Evolutionary conservation across 2,329 filamentous ascomycete species (phyloP), one percentile per base, ranked within the genome.

Genomic region (Cytospora chrysosperma): DNA sequence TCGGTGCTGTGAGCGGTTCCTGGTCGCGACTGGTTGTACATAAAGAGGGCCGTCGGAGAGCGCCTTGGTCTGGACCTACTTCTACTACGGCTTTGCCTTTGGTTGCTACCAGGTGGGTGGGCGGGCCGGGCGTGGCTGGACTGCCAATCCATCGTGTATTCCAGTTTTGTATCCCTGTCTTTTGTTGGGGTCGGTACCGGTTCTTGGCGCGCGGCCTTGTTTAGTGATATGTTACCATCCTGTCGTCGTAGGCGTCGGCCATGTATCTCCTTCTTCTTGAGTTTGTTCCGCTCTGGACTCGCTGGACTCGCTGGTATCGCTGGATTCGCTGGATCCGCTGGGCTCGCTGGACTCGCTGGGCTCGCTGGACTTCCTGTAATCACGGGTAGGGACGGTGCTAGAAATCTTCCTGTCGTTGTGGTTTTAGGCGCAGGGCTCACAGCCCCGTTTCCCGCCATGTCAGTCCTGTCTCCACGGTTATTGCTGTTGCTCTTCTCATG

Each of bases 241-340:
- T 55, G 34, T 28, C 59, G 54, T 26, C 64, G 52, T 43, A 59
- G 47, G 26, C 64, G 58, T 2, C 62, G 62, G 37, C 50, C 51
- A 34, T 55, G 55, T 43, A 62, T 62, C 27, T 66, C 58, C 26
- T 40, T 56, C 43, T 59, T 66, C 43, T 57, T 66, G 58, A 64
- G 59, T 24, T 49, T 52, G 58, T 59, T 66, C 50, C 64, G 64
- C 27, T 64, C 64, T 0, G 64, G 21, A 17, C 32, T 30, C 47
- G 32, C n/a, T 34, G 64, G 62, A 5, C 26, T 26, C 43, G 49
- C 56, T 47, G 34, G 56, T 27, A 64, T 61, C 7, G 56, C 50
- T n/a, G 57, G 56, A n/a, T n/a, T n/a, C n/a, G n/a, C n/a, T n/a
- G n/a, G n/a, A n/a, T n/a, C n/a, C n/a, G n/a, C n/a, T n/a, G n/a